Base-by-base conservation (phyloP, 345 rosid genomes). In the Boechera stricta region DNA sequence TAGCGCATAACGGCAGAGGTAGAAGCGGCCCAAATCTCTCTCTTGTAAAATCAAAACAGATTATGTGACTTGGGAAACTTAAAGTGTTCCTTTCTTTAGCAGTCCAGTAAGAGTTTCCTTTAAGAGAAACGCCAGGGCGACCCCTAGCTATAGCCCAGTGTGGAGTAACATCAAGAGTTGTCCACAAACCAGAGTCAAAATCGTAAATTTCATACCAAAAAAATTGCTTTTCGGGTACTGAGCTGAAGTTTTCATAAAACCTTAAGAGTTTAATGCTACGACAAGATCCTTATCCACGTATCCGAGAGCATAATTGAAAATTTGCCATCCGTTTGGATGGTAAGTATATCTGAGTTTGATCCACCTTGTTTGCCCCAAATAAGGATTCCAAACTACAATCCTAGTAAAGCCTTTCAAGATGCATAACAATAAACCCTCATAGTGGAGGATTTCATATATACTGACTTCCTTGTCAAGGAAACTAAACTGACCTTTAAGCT, bases 131-230 rank as follows among this genome's bases (percentile, higher is more conserved):
- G 0, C 36, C 2, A 12, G 0, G 5, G 2, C 0, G 0, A 28
- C 1, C 4, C 12, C 5, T 1, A 29, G 0, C 1, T 55, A 55
- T 29, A 6, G 2, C 1, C 36, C 36, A 55, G 2, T 55, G 9
- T 55, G 60, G 38, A 55, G 36, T 55, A 36, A 55, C 38, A 55
- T 55, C 60, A 29, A 55, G 60, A 29, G 36, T 55, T 55, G 18
- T 55, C 38, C 60, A 55, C 29, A 6, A 29, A 29, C 5, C 18
- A 12, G 38, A 29, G 18, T 55, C 60, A 55, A 55, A 55, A 55
- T 55, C 18, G 10, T 55, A 29, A 2, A 55, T 55, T 13, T 56
- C 61, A 15, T 56, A 56, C 16, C 59, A 54, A 5, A 28, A 28
- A 11, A 28, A 10, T 54, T 54, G 59, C 0, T 0, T 24, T 26